Conservation (phyloP, 495 filamentous ascomycete genomes). For the Neurospora cerealis region DNA sequence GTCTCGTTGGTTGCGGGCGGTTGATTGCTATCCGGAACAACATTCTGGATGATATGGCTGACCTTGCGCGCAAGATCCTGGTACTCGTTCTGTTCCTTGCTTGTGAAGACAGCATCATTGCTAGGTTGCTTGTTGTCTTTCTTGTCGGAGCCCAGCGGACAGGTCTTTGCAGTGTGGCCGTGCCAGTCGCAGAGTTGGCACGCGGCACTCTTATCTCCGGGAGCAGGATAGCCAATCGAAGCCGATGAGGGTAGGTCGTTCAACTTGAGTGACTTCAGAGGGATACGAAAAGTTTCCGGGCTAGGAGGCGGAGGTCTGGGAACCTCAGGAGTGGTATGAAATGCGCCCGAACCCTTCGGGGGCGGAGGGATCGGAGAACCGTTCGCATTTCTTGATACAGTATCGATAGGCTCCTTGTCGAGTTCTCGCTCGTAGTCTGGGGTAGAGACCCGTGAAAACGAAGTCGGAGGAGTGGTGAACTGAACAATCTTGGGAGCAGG, state of each 20-base stretch:
- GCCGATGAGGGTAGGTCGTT: neutral
- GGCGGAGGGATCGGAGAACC: neutral
- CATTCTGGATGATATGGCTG: neutral
- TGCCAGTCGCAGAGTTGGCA: neutral
- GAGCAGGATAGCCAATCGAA: neutral
- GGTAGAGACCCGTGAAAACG: neutral
- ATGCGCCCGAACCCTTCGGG: neutral
- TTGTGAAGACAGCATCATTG: neutral
- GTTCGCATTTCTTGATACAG: neutral
- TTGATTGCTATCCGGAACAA: slow-evolving; percentile 3
- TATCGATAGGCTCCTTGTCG: neutral
- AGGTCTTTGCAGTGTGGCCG: neutral
- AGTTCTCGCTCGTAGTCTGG: neutral
- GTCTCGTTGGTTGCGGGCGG: slow-evolving; percentile 3
- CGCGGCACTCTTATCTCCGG: neutral
- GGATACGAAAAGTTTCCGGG: neutral
- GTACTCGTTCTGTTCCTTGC: slow-evolving; percentile 3
- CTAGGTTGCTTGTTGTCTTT: neutral
- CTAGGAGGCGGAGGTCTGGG: neutral
- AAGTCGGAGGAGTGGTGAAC: neutral
- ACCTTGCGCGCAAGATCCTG: slow-evolving; percentile 1
- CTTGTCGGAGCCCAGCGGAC: neutral
- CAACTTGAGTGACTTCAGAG: neutral
- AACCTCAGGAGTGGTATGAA: neutral
- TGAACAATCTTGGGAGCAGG: neutral